Evolutionary conservation across 2,329 filamentous ascomycete genomes (phyloP).

Genomic region (Penicillium thymicola): DNA sequence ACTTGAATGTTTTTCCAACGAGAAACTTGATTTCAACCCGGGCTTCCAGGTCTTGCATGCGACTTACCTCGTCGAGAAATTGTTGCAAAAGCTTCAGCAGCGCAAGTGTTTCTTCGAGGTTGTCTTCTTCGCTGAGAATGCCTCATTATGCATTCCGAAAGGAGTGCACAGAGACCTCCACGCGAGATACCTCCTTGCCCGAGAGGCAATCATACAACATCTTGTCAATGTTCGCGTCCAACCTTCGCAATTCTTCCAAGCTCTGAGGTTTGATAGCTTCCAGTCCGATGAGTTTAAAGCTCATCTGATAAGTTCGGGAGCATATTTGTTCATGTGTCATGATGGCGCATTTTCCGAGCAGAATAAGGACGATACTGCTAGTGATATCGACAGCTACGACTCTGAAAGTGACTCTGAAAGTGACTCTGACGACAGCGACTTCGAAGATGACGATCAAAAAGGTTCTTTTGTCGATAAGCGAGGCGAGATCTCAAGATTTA

Average conservation of each 20-base stretch:
- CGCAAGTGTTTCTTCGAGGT: slow-evolving; percentile 70
- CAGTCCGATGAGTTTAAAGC: slow-evolving; percentile 49
- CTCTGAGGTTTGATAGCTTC: slow-evolving; percentile 15
- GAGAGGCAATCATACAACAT: slow-evolving; percentile 64
- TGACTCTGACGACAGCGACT: not conserved
- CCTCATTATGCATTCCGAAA: slow-evolving; percentile 54
- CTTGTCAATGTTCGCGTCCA: slow-evolving; percentile 47
- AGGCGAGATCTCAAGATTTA: slow-evolving; percentile 19
- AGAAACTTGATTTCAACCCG: slow-evolving; percentile 58
- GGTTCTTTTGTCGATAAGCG: not conserved
- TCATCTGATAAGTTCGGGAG: slow-evolving; percentile 54
- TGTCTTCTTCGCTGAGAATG: slow-evolving; percentile 61
- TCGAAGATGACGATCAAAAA: not conserved
- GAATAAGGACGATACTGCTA: not conserved
- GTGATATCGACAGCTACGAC: not conserved
- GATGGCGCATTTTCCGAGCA: slow-evolving; percentile 49
- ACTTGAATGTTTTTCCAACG: slow-evolving; percentile 59
- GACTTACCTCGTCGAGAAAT: slow-evolving; percentile 64
- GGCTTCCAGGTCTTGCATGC: slow-evolving; percentile 72
- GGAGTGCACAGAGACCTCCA: slow-evolving; percentile 30
- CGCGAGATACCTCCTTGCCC: slow-evolving; percentile 59
- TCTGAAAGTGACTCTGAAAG: not conserved
- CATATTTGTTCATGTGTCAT: slow-evolving; percentile 68
- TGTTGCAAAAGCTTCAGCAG: slow-evolving; percentile 58
- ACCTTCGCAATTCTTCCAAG: slow-evolving; percentile 37